Percentiles rank a stretch among this genome's conserved stretches.
phyloP scores from a whole-genome alignment of 2,329 filamentous ascomycete species.

The Penicillium palitans region DNA sequence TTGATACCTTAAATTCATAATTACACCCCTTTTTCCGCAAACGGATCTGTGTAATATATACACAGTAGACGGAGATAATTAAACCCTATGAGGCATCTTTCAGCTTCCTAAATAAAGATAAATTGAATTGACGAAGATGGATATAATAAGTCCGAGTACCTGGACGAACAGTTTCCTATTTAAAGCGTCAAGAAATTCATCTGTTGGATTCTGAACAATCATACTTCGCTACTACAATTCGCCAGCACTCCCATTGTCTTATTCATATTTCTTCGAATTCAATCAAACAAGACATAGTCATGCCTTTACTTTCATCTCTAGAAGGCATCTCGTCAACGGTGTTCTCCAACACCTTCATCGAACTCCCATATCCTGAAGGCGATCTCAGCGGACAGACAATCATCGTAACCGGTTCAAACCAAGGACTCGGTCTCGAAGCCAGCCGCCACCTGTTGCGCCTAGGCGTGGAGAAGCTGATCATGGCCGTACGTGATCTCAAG shows the following conservation, averaged over 20 bases:
- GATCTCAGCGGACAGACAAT: conserved; percentile 11
- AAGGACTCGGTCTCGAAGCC: conserved; percentile 15
- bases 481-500: conserved; percentile 10
- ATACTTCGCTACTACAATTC: neutral
- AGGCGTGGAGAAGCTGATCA: conserved; percentile 8
- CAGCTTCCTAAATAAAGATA: too few species aligned
- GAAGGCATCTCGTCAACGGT: conserved; percentile 4
- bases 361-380: conserved; percentile 15
- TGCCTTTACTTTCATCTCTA: conserved; percentile 3
- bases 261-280: neutral
- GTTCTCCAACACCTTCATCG: conserved; percentile 10
- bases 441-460: conserved; percentile 10
- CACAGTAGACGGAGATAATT: neutral
- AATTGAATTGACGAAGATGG: neutral
- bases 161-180: neutral
- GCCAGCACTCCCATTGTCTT: neutral
- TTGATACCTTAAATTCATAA: neutral
- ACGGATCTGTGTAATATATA: neutral
- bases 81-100: neutral
- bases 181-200: neutral
- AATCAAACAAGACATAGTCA: neutral
- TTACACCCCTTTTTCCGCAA: neutral
- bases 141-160: neutral
- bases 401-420: conserved; percentile 55
- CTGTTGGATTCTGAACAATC: neutral